Evolutionary conservation across 768 basidiomycete species (phyloP).

Genomic region (Clitopilus hobsonii): DNA sequence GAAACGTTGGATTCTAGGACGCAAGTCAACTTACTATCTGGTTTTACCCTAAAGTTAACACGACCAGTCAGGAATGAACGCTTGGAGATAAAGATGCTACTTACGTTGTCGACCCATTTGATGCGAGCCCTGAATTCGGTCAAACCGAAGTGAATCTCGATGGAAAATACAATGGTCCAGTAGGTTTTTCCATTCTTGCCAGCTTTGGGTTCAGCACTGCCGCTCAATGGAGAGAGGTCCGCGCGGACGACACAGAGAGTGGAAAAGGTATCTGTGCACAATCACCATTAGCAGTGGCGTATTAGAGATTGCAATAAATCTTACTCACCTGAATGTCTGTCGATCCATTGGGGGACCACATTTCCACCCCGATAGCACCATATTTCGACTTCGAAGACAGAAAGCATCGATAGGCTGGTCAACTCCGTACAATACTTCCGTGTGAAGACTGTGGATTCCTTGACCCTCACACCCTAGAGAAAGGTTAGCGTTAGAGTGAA

Average conservation of each 20-base stretch:
- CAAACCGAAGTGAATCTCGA: slow-evolving; percentile 79
- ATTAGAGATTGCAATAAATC: neutral
- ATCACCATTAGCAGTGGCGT: neutral
- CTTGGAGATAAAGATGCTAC: slow-evolving; percentile 19
- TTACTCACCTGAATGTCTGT: slow-evolving; percentile 47
- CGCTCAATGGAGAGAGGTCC: slow-evolving; percentile 66
- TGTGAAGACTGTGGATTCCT: slow-evolving; percentile 77
- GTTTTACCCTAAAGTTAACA: slow-evolving; percentile 47
- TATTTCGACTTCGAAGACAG: slow-evolving; percentile 79
- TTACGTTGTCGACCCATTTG: slow-evolving; percentile 76
- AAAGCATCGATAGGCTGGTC: slow-evolving; percentile 68
- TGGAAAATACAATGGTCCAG: slow-evolving; percentile 82
- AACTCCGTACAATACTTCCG: slow-evolving; percentile 82
- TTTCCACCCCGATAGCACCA: slow-evolving; percentile 83
- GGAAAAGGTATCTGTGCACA: slow-evolving; percentile 64
- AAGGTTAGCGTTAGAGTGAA: neutral
- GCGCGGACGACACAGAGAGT: slow-evolving; percentile 77
- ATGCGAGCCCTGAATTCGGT: slow-evolving; percentile 82
- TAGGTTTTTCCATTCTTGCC: slow-evolving; percentile 66
- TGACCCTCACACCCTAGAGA: slow-evolving; percentile 62
- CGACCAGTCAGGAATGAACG: slow-evolving; percentile 1
- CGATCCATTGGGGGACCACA: slow-evolving; percentile 69
- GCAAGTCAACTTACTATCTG: slow-evolving; percentile 53
- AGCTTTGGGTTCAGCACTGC: slow-evolving; percentile 64
- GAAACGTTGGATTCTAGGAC: neutral